Base-by-base conservation (phyloP, 345 rosid species). In the Citrus reticulata region DNA sequence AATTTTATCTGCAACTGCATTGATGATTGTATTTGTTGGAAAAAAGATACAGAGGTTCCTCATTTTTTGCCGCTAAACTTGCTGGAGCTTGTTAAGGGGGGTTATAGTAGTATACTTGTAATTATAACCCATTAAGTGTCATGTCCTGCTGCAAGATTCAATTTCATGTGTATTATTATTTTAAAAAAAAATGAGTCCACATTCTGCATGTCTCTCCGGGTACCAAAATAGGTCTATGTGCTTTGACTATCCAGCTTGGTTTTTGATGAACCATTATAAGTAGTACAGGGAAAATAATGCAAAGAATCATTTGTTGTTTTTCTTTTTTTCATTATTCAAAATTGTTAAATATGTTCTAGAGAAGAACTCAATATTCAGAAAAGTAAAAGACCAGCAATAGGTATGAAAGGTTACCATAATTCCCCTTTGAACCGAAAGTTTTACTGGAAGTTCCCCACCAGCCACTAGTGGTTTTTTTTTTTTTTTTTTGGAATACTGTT, bases 1-100 rank as follows among this genome's bases (percentile, higher is more conserved):
- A 67, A 71, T 40, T 73, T 69, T 5, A 66, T 76, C 70, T 9
- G 34, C n/a, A 78, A 55, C 76, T 70, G 73, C n/a, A 42, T 7
- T 54, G 70, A 49, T 55, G 27, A 54, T 77, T 68, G 73, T 68
- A 27, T 39, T 66, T 68, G 67, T 68, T 29, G 20, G 57, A 68
- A 40, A 58, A 13, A 46, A 59, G 68, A 42, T 27, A 40, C 29
- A 55, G 73, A 10, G 73, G 39, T 55, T 39, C 54, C 72, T 37
- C 55, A 54, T 32, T 24, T 77, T 68, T 68, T 17, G 58, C 59
- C 13, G 40, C 40, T 58, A 40, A 77, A 59, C 74, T 77, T 59
- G 7, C n/a, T 17, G 55, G 42, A 64, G 39, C 74, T 68, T 77
- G 14, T 29, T 39, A 40, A 40, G 74, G 10, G 20, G 76, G 42